Conservation (phyloP, 2,329 filamentous ascomycete species). For the Calonectria montana region DNA sequence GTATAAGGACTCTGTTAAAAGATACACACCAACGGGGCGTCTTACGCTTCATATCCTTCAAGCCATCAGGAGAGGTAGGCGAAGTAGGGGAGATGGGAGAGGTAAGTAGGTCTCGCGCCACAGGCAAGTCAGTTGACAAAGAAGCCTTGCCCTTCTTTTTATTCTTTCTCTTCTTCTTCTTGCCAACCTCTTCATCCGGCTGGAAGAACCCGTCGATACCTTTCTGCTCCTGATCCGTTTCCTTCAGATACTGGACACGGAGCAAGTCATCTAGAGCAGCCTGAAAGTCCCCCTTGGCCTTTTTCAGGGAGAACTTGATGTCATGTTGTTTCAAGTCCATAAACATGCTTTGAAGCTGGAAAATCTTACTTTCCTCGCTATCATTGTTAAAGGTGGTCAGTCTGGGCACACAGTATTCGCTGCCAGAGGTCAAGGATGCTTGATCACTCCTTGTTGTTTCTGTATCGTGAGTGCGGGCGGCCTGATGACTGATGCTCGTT, state of each 20-base stretch:
- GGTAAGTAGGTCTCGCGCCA: slow-evolving; percentile 28
- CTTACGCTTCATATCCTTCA: slow-evolving; percentile 47
- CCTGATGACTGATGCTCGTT: slow-evolving; percentile 42
- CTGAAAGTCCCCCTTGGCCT: slow-evolving; percentile 74
- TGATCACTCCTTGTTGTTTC: slow-evolving; percentile 44
- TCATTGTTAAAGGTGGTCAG: slow-evolving; percentile 51
- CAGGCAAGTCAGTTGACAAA: slow-evolving; percentile 17
- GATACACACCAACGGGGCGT: neutral
- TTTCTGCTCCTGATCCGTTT: slow-evolving; percentile 71
- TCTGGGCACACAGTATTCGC: slow-evolving; percentile 37
- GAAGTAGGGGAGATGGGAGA: slow-evolving; percentile 12
- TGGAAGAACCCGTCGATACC: slow-evolving; percentile 86
- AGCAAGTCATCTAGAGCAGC: slow-evolving; percentile 83
- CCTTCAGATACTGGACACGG: slow-evolving; percentile 81
- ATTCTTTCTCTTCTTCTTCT: slow-evolving; percentile 53
- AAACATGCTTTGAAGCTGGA: slow-evolving; percentile 77
- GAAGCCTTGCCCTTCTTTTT: slow-evolving; percentile 45
- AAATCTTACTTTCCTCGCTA: slow-evolving; percentile 71
- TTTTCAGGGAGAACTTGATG: slow-evolving; percentile 74
- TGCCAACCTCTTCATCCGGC: slow-evolving; percentile 56
- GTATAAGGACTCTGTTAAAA: neutral
- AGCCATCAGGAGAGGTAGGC: slow-evolving; percentile 27
- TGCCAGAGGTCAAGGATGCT: slow-evolving; percentile 38
- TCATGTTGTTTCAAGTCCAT: slow-evolving; percentile 74
- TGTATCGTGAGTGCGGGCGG: slow-evolving; percentile 43